Conservation (phyloP, 129 eudicot genomes). For the Helichrysum umbraculigerum region DNA sequence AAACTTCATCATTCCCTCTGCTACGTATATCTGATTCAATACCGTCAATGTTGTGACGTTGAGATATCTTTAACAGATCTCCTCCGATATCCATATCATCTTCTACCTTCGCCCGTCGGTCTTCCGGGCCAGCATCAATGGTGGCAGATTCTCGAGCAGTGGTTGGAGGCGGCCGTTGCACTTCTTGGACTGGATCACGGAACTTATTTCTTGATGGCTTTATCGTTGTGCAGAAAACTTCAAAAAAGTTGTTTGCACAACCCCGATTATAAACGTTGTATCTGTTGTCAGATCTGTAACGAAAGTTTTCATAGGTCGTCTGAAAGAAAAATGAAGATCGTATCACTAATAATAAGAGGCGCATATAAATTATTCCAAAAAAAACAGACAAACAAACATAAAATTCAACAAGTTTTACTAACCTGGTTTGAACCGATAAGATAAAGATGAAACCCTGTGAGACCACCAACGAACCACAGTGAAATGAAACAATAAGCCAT, state of each 20-base stretch:
- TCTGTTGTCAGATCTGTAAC: slow-evolving; percentile 83
- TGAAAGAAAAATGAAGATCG: slow-evolving; percentile 22
- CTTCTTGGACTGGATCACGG: slow-evolving; percentile 68
- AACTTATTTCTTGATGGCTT: slow-evolving; percentile 85
- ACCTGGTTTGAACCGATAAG: slow-evolving; percentile 96
- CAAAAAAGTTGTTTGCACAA: slow-evolving; percentile 67
- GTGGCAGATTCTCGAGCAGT: slow-evolving; percentile 42
- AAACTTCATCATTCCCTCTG: slow-evolving; percentile 48
- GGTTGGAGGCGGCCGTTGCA: slow-evolving; percentile 39
- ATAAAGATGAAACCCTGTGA: slow-evolving; percentile 89
- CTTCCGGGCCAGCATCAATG: slow-evolving; percentile 40
- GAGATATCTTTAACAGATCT: slow-evolving; percentile 72
- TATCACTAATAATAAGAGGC: neutral
- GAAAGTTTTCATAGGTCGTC: slow-evolving; percentile 96
- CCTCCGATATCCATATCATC: slow-evolving; percentile 71
- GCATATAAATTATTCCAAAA: neutral
- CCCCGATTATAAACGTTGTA: slow-evolving; percentile 76
- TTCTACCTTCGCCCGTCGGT: slow-evolving; percentile 63
- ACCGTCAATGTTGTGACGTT: slow-evolving; percentile 71
- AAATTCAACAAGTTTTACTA: slow-evolving; percentile 9
- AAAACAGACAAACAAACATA: neutral
- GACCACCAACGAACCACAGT: slow-evolving; percentile 98
- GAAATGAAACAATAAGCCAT: slow-evolving; percentile 86
- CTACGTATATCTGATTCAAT: slow-evolving; percentile 19
- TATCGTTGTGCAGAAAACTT: slow-evolving; percentile 73